A percentile compares a stretch with the other conserved stretches of the same genome.
These are phyloP conservation scores for Naematelia aurantialba DNA, from an alignment of 768 basidiomycete species.

Conservation along the genomic window DNA sequence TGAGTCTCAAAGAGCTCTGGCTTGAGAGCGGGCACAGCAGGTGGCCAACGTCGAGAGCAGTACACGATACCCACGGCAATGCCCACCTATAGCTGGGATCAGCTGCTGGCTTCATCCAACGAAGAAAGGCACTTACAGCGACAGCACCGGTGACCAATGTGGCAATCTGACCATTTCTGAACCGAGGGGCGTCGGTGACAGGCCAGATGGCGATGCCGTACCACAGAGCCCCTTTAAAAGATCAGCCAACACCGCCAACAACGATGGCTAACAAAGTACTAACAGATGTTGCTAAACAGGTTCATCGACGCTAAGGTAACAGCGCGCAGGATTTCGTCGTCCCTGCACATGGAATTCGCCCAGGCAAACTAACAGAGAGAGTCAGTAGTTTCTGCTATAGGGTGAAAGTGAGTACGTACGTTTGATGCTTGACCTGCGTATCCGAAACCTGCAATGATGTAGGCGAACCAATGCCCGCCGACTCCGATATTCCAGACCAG, in stretches of 20 bases:
- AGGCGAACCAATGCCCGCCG: slow-evolving; percentile 68
- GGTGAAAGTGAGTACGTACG: slow-evolving; percentile 8
- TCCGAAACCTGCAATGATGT: slow-evolving; percentile 63
- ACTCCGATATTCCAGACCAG: slow-evolving; percentile 62
- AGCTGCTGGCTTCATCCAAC: too few relatives aligned
- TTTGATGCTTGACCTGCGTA: slow-evolving; percentile 74
- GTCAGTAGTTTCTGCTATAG: too few relatives aligned
- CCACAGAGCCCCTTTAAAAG: slow-evolving; percentile 44
- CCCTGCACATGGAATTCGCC: slow-evolving; percentile 68
- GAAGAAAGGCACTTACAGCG: slow-evolving; percentile 15
- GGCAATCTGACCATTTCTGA: slow-evolving; percentile 61
- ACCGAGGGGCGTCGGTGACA: slow-evolving; percentile 67
- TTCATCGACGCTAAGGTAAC: slow-evolving; percentile 75
- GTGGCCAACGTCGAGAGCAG: background rate
- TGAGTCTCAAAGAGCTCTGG: too few relatives aligned
- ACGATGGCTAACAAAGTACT: too few relatives aligned
- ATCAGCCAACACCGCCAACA: too few relatives aligned
- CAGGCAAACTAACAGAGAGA: slow-evolving; percentile 64
- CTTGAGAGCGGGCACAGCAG: background rate
- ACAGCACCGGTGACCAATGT: slow-evolving; percentile 39
- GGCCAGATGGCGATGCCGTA: slow-evolving; percentile 59
- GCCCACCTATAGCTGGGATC: too few relatives aligned
- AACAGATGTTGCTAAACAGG: slow-evolving; percentile 67
- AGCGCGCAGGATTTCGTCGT: slow-evolving; percentile 66
- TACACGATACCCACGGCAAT: slow-evolving; percentile 8